Evolutionary conservation across 495 filamentous ascomycete genomes (phyloP).

Genomic region (Recurvomyces mirabilis): DNA sequence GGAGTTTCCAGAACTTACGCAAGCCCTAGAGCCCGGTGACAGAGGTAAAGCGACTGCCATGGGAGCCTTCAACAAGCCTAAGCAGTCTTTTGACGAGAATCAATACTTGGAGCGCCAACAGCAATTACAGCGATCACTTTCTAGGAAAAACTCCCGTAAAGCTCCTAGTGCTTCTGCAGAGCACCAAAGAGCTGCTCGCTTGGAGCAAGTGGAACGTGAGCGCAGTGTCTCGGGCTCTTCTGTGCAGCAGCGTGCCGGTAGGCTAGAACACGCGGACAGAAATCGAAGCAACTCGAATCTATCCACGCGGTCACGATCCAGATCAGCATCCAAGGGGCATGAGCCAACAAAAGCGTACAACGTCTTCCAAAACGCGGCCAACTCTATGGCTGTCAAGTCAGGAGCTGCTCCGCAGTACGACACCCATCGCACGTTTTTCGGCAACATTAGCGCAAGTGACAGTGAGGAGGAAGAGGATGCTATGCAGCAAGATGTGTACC

Average conservation of each 20-base stretch:
- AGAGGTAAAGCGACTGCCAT: conserved; percentile 75
- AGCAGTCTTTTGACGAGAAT: conserved; percentile 65
- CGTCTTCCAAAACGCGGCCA: conserved; percentile 29
- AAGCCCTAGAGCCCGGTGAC: conserved; percentile 62
- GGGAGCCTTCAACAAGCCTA: conserved; percentile 73
- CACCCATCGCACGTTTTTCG: conserved; percentile 26
- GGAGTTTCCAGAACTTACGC: conserved; percentile 44
- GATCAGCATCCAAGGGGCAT: conserved; percentile 1
- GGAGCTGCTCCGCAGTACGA: conserved; percentile 19
- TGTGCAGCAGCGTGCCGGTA: conserved; percentile 22
- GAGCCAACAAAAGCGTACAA: conserved; percentile 23
- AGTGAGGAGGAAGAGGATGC: conserved; percentile 22
- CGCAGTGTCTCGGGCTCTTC: conserved; percentile 24
- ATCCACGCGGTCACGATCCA: conserved; percentile 9
- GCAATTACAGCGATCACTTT: conserved; percentile 30
- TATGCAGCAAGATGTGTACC: neutral
- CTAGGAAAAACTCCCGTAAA: conserved; percentile 38
- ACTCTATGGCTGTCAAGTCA: conserved; percentile 20
- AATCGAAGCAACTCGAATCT: conserved; percentile 10
- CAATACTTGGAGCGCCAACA: conserved; percentile 74
- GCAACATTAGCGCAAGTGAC: conserved; percentile 23
- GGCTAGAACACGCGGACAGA: conserved; percentile 8
- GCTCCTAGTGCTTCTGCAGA: conserved; percentile 39
- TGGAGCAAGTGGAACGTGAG: neutral
- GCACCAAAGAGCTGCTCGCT: neutral